phyloP scores from a whole-genome alignment of 1,284 basidiomycete genomes.

The Volvariella surrecta region DNA sequence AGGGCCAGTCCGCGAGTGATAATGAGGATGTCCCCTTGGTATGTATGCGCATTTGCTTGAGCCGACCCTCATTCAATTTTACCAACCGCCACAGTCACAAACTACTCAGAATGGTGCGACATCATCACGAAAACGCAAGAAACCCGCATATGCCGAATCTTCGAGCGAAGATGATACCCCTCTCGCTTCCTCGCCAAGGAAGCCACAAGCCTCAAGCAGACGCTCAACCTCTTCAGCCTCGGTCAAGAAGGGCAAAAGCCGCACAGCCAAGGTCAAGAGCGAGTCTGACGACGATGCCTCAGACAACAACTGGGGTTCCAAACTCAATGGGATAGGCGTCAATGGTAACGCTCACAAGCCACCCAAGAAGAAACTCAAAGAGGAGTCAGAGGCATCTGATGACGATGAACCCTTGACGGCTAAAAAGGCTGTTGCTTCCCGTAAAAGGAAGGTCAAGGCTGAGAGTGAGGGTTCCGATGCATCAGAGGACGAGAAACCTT shows the following conservation, averaged over 20 bases:
- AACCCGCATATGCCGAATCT: constrained; percentile 36
- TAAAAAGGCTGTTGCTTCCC: constrained; percentile 13
- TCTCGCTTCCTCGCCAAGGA: constrained; percentile 65
- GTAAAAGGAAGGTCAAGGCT: constrained; percentile 13
- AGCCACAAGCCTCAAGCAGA: constrained; percentile 27
- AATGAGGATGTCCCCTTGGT: constrained; percentile 68
- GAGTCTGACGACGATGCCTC: constrained; percentile 18
- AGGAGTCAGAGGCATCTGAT: constrained; percentile 30
- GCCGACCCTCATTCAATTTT: constrained; percentile 13
- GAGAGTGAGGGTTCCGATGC: constrained; percentile 5
- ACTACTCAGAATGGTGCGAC: constrained; percentile 38
- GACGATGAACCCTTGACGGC: constrained; percentile 26
- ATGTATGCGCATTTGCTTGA: constrained; percentile 20
- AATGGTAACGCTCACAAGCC: constrained; percentile 38
- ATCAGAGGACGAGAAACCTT: constrained; percentile 11
- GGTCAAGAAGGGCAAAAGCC: constrained; percentile 11
- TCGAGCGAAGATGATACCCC: constrained; percentile 68
- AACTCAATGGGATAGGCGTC: constrained; percentile 15
- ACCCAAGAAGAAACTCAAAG: constrained; percentile 61
- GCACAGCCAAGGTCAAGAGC: constrained; percentile 9
- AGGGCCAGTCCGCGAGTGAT: constrained; percentile 51
- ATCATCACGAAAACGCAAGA: constrained; percentile 51
- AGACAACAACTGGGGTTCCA: constrained; percentile 16
- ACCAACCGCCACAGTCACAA: constrained; percentile 31
- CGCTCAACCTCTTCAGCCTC: constrained; percentile 15